Evolutionary conservation across 2,329 filamentous ascomycete genomes (phyloP).

Genomic region (Colletotrichum sp.): DNA sequence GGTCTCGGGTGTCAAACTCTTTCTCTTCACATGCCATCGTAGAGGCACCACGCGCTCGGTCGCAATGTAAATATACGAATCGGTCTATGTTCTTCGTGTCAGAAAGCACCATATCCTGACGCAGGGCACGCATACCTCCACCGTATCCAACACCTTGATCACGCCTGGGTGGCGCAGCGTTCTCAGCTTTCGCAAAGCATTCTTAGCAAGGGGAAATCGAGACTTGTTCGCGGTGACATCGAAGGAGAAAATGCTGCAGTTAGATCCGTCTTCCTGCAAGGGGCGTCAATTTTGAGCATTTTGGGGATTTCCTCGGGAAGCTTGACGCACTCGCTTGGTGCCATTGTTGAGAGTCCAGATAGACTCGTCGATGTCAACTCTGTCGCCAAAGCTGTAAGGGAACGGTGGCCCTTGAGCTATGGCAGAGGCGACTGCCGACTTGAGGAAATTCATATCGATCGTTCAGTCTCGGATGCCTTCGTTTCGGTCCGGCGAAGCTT

Average conservation of each 20-base stretch:
- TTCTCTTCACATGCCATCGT: constrained; percentile 87
- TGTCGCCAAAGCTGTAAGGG: constrained; percentile 90
- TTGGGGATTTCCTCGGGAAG: neutral
- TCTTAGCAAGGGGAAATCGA: constrained; percentile 84
- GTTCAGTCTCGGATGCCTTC: neutral
- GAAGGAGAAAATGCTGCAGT: constrained; percentile 97
- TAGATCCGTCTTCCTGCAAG: constrained; percentile 84
- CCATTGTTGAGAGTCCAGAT: constrained; percentile 98
- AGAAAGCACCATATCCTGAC: constrained; percentile 23
- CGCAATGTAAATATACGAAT: constrained; percentile 94
- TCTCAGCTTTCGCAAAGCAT: constrained; percentile 91
- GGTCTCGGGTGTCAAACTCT: constrained; percentile 87
- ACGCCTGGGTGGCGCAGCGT: constrained; percentile 94
- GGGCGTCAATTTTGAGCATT: neutral
- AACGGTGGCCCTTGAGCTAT: constrained; percentile 95
- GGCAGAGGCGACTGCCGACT: constrained; percentile 94
- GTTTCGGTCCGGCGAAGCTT: neutral
- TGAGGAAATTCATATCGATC: constrained; percentile 87
- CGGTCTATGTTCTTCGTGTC: constrained; percentile 64
- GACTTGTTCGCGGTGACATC: constrained; percentile 83
- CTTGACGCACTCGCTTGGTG: constrained; percentile 75
- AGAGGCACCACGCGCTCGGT: constrained; percentile 89
- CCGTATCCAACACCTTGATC: constrained; percentile 90
- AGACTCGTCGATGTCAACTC: constrained; percentile 89
- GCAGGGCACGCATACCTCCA: constrained; percentile 67